phyloP scores from a whole-genome alignment of 148 eudicot species.

The Cornus suecica region DNA sequence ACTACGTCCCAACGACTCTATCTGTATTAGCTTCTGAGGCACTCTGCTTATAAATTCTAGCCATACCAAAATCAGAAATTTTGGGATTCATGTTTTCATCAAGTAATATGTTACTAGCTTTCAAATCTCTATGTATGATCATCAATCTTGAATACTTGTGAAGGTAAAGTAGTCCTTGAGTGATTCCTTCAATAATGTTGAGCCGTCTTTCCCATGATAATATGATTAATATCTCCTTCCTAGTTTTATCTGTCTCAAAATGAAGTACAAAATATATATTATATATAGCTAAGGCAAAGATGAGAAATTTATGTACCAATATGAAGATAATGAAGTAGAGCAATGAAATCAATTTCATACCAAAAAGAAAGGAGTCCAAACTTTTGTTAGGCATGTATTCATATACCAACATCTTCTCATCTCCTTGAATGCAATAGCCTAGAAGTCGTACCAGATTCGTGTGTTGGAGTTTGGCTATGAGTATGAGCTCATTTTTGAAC shows the following conservation, averaged over 20 bases:
- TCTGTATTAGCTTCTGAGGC: background rate
- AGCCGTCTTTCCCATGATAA: background rate
- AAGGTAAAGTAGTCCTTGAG: background rate
- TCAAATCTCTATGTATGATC: background rate
- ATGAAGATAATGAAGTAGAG: background rate
- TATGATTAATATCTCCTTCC: background rate
- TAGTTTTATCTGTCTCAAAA: background rate
- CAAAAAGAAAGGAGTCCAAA: background rate
- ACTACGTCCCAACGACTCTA: background rate
- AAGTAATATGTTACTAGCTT: background rate
- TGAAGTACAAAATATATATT: background rate
- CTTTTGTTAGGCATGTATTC: background rate
- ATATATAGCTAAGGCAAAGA: background rate
- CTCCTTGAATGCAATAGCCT: background rate
- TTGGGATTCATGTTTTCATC: background rate
- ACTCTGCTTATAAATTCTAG: background rate
- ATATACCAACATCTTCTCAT: background rate
- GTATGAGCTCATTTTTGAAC: background rate
- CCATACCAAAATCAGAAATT: background rate
- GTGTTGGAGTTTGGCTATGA: background rate
- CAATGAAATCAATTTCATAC: background rate
- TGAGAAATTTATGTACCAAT: background rate
- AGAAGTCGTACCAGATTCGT: background rate
- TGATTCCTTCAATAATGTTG: background rate
- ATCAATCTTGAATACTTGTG: background rate